phyloP scores from a whole-genome alignment of 192 early-diverging fungal species.

The Umbelopsis vinacea region DNA sequence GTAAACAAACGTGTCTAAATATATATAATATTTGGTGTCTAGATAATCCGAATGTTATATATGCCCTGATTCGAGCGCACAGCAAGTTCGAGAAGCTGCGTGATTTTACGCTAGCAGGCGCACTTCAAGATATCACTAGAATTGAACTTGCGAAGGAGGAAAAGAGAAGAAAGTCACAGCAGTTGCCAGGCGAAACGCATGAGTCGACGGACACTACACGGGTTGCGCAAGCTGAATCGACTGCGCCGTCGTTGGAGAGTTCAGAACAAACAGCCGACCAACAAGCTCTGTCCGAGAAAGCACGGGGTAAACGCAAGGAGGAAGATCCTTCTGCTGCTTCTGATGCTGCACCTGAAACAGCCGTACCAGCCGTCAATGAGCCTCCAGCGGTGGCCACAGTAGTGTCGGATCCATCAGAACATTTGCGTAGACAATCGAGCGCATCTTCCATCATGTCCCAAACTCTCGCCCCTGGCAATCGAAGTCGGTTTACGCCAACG shows the following conservation, averaged over 20 bases:
- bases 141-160: conserved; percentile 54
- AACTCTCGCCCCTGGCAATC: background rate
- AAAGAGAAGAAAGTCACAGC: background rate
- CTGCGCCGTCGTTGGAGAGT: background rate
- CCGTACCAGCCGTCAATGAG: background rate
- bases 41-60: conserved; percentile 83
- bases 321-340: background rate
- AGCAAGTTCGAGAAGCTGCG: conserved; percentile 70
- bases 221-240: background rate
- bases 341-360: background rate
- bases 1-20: background rate
- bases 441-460: conserved; percentile 3
- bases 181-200: background rate
- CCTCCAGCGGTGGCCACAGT: background rate
- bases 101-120: conserved; percentile 69
- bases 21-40: background rate
- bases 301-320: conserved; percentile 63
- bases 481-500: conserved; percentile 67
- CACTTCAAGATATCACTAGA: conserved; percentile 61
- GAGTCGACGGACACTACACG: background rate
- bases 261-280: background rate
- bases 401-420: background rate
- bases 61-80: conserved; percentile 78
- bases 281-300: conserved; percentile 69
- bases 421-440: background rate